Conservation (phyloP, 495 filamentous ascomycete genomes). For the Aspergillus homomorphus region DNA sequence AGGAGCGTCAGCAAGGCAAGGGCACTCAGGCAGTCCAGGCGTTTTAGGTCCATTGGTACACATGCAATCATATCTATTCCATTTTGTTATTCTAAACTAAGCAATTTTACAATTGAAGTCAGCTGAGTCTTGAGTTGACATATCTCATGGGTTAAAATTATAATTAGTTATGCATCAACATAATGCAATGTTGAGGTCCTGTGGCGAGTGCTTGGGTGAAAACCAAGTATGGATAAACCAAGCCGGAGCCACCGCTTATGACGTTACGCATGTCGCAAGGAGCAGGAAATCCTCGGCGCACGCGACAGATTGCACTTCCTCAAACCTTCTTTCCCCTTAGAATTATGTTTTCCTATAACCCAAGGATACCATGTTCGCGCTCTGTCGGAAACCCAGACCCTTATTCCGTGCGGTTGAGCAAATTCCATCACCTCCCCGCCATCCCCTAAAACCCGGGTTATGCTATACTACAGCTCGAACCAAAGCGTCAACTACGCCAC, state of each 20-base stretch:
- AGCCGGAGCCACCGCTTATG: not conserved
- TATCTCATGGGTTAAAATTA: too few relatives aligned
- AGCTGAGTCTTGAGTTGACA: not conserved
- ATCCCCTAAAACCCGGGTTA: not conserved
- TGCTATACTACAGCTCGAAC: not conserved
- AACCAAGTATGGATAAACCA: not conserved
- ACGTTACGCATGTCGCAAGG: not conserved
- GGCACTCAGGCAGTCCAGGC: slow-evolving; percentile 11
- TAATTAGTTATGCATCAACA: too few relatives aligned
- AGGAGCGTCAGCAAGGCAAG: not conserved
- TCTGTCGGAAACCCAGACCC: not conserved
- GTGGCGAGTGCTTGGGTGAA: not conserved
- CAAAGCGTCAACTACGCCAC: not conserved
- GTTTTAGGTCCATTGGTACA: slow-evolving; percentile 14
- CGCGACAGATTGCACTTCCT: not conserved
- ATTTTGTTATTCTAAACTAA: not conserved
- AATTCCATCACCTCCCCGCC: too few relatives aligned
- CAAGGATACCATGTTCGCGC: not conserved
- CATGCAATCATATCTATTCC: not conserved
- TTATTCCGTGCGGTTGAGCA: not conserved
- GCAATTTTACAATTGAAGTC: not conserved
- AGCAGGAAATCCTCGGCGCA: not conserved
- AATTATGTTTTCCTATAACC: not conserved
- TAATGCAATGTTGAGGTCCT: too few relatives aligned
- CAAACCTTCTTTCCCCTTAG: not conserved